Evolutionary conservation across 2,329 filamentous ascomycete genomes (phyloP).

Genomic region (Penicillium sp.): DNA sequence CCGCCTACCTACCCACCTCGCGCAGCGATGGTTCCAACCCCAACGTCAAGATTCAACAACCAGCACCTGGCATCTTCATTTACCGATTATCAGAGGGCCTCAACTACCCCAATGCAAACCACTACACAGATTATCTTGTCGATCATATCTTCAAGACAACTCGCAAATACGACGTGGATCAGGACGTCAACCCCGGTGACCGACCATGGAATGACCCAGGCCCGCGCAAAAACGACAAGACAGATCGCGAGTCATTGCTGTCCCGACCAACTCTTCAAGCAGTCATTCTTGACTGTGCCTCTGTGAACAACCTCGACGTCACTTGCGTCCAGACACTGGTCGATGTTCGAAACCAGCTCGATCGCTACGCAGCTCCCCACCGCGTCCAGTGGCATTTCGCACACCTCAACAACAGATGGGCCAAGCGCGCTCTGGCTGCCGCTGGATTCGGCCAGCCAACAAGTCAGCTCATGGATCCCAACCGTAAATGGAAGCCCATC

Average conservation of each 20-base stretch:
- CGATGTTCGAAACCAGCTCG: constrained; percentile 87
- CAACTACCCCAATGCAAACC: constrained; percentile 88
- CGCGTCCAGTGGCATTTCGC: constrained; percentile 90
- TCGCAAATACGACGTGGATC: constrained; percentile 70
- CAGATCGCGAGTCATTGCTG: constrained; percentile 25
- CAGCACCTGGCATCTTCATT: constrained; percentile 88
- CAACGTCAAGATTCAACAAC: constrained; percentile 71
- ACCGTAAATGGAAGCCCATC: constrained; percentile 3
- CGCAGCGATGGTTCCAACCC: constrained; percentile 88
- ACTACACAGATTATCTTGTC: constrained; percentile 77
- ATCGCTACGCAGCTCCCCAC: constrained; percentile 77
- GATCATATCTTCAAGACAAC: constrained; percentile 69
- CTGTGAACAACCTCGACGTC: constrained; percentile 88
- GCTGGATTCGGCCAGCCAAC: constrained; percentile 81
- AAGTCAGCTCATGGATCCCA: not conserved
- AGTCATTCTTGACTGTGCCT: constrained; percentile 84
- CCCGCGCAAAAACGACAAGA: constrained; percentile 45
- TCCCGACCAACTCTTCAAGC: constrained; percentile 73
- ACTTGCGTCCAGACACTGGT: constrained; percentile 88
- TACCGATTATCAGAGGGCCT: constrained; percentile 91
- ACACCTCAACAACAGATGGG: constrained; percentile 86
- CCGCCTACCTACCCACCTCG: constrained; percentile 78
- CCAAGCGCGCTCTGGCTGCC: constrained; percentile 80
- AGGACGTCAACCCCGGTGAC: constrained; percentile 69
- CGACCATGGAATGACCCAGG: constrained; percentile 92